Evolutionary conservation across 2,329 filamentous ascomycete species (phyloP).

Genomic region (Fusarium veterinarium): DNA sequence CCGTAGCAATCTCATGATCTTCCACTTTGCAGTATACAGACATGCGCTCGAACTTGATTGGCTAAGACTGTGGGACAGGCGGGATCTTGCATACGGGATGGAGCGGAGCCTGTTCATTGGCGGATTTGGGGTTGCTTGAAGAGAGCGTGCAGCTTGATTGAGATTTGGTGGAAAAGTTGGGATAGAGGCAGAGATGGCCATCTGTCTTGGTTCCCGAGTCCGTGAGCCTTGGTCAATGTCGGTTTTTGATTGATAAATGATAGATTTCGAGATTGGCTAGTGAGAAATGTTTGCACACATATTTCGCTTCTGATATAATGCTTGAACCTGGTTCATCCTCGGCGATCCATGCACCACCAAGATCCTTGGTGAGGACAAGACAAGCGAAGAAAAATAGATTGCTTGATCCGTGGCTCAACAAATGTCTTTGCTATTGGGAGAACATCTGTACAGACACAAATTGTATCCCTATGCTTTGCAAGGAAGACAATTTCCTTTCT

Average conservation of each 20-base stretch:
- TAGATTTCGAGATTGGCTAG: not conserved
- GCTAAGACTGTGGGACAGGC: not conserved
- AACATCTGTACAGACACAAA: not conserved
- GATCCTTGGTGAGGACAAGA: not conserved
- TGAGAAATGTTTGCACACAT: not conserved
- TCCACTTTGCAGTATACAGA: slow-evolving; percentile 21
- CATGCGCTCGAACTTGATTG: not conserved
- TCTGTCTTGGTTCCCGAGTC: not conserved
- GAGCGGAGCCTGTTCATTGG: slow-evolving; percentile 5
- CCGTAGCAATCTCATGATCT: slow-evolving; percentile 18
- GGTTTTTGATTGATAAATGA: not conserved
- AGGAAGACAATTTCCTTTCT: not conserved
- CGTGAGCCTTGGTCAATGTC: too few species aligned
- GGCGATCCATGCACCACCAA: not conserved
- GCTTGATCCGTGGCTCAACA: not conserved
- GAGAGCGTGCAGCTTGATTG: not conserved
- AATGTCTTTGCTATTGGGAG: not conserved
- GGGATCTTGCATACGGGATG: slow-evolving; percentile 26
- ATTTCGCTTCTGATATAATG: not conserved
- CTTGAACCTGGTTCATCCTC: not conserved
- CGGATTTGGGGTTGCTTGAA: not conserved
- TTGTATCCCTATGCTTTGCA: not conserved
- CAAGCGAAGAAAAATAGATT: too few species aligned
- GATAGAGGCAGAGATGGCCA: not conserved
- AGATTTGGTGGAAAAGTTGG: not conserved